Percentiles rank a stretch among this genome's conserved stretches.
These are phyloP conservation scores for Kodamaea leandrae DNA, from an alignment of 805 yeast species.

Conservation along the genomic window DNA sequence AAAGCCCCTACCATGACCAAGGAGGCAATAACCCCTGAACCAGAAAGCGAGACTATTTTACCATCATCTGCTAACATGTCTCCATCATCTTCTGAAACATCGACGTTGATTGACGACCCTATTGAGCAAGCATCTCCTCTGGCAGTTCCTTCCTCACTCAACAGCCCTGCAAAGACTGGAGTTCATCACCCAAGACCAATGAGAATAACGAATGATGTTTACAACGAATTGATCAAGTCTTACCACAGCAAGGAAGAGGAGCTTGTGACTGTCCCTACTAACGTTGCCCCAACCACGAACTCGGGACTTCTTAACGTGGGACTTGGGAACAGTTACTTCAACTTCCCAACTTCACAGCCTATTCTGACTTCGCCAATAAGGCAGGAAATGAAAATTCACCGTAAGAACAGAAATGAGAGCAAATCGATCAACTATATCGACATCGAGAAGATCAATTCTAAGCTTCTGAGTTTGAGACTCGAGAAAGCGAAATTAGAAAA, in stretches of 20 bases:
- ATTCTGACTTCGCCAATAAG: slow-evolving; percentile 29
- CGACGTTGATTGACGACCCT: slow-evolving; percentile 11
- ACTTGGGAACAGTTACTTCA: slow-evolving; percentile 37
- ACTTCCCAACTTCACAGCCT: slow-evolving; percentile 23
- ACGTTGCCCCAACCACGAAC: slow-evolving; percentile 3
- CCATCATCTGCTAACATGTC: slow-evolving; percentile 3
- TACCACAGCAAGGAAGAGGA: slow-evolving; percentile 5
- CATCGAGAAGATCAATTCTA: slow-evolving; percentile 26
- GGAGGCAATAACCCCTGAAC: background rate
- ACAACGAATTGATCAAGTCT: slow-evolving; percentile 13
- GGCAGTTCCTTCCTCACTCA: background rate
- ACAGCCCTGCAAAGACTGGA: slow-evolving; percentile 13
- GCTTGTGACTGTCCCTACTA: background rate
- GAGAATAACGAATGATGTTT: slow-evolving; percentile 12
- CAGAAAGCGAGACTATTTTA: background rate
- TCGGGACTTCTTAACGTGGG: slow-evolving; percentile 27
- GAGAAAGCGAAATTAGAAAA: slow-evolving; percentile 13
- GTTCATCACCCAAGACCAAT: slow-evolving; percentile 17
- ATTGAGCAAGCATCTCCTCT: background rate
- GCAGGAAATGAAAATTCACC: slow-evolving; percentile 12
- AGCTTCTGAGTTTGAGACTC: slow-evolving; percentile 17
- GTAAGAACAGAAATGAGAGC: slow-evolving; percentile 14
- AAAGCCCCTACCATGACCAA: too few relatives aligned
- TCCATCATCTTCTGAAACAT: slow-evolving; percentile 9
- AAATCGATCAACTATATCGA: slow-evolving; percentile 27